Evolutionary conservation across 306 rosid genomes (phyloP), one percentile per base, ranked within the genome.

Genomic region (Prunus salicina): DNA sequence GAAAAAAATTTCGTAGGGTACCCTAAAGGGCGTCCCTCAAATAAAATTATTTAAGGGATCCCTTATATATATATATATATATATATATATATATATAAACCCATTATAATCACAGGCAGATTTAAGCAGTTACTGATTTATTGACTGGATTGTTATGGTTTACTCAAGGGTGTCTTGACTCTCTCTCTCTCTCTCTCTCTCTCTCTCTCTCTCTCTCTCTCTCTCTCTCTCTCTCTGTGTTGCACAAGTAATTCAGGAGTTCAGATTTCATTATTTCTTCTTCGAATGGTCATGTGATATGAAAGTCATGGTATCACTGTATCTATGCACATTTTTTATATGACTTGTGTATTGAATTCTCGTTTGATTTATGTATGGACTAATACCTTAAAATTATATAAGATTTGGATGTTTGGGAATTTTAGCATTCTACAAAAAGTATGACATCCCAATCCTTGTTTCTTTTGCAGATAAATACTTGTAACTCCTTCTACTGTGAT

Each of bases 401-500:
- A 69, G 34, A 20, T 74, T 70, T 49, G 74, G 60, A 68, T 30
- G 56, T 49, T 22, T 71, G 67, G 57, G 74, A 51, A 30, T 34
- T 66, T 60, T 43, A 15, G 67, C 71, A 53, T 70, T 78, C 45
- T 51, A 57, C 13, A 0, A 4, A 67, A 63, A 67, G 50, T 66
- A 79, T 75, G 66, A 47, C n/a, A 30, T 69, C 71, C 75, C 58
- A 58, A 28, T 71, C 75, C 69, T 58, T 46, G 32, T 78, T 78
- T 81, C 53, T 73, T 76, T 77, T 83, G 79, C 91, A 94, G 98
- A 91, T 94, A 30, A 90, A 90, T 86, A 94, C 98, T 68, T 94
- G 98, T 73, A 94, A 94, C 71, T 84, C 93, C 64, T 94, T 94
- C 85, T 94, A 91, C 84, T 94, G 98, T 69, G 98, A 94, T 79